A percentile compares a stretch with the other conserved stretches of the same genome.
These are phyloP conservation scores for Allium fistulosum DNA, from an alignment of 106 monocot genomes.

Conservation along the genomic window DNA sequence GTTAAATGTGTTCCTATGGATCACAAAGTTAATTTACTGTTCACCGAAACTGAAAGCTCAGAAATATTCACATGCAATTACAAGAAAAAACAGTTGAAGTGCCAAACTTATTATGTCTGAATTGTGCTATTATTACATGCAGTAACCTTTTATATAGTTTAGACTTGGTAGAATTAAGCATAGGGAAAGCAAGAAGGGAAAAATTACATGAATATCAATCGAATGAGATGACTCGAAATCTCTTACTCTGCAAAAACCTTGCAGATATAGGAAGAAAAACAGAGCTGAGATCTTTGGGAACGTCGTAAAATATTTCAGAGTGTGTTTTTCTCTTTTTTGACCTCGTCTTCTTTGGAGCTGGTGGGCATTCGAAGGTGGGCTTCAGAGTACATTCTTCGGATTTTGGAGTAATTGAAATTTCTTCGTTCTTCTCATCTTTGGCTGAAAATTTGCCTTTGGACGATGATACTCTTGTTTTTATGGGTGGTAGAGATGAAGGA, in stretches of 20 bases:
- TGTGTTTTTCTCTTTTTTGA: constrained; percentile 14
- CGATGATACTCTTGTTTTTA: not conserved
- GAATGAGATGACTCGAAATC: not conserved
- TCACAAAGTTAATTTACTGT: no score
- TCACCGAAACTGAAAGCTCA: no score
- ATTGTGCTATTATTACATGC: no score
- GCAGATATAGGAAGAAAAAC: constrained; percentile 26
- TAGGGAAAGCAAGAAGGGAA: no score
- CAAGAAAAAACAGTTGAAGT: no score
- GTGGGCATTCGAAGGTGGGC: constrained; percentile 16
- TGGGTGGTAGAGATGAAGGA: not conserved
- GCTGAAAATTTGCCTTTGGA: not conserved
- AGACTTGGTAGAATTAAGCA: no score
- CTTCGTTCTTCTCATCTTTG: not conserved
- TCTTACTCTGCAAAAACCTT: not conserved
- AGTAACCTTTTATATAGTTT: no score
- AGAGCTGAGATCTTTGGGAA: constrained; percentile 24
- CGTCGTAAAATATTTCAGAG: constrained; percentile 9
- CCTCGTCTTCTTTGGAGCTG: constrained; percentile 16
- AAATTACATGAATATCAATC: no score
- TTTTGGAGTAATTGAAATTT: constrained; percentile 12
- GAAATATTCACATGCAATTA: no score
- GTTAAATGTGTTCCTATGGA: no score
- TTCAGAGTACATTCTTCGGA: not conserved
- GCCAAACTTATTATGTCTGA: no score